These are phyloP conservation scores for Rhynchospora tenuis DNA, from an alignment of 176 grass and related monocot species.

Conservation along the genomic window DNA sequence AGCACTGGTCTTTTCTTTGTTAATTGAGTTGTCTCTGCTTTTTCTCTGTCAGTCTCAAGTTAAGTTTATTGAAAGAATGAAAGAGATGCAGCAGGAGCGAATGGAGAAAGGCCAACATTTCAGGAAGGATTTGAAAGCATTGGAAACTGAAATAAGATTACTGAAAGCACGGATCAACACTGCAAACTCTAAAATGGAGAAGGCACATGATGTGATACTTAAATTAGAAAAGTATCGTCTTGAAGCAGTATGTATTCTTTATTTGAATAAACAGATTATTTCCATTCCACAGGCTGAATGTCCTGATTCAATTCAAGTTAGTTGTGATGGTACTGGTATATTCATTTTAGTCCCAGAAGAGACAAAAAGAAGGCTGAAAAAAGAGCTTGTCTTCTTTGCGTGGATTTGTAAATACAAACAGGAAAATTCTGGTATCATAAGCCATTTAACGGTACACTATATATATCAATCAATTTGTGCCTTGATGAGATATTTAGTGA, in stretches of 20 bases:
- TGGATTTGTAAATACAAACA: neutral
- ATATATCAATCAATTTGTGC: neutral
- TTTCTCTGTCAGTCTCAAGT: neutral
- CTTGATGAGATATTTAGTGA: neutral
- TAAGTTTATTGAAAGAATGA: neutral
- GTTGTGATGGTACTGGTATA: too few relatives aligned
- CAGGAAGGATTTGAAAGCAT: neutral
- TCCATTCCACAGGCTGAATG: neutral
- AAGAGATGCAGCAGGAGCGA: neutral
- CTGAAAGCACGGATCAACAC: neutral
- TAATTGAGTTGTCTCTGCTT: neutral
- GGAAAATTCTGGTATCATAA: neutral
- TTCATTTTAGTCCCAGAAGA: too few relatives aligned
- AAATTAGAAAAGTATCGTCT: neutral
- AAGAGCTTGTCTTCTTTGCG: neutral
- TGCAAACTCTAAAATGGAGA: neutral
- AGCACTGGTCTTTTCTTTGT: neutral
- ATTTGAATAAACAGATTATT: neutral
- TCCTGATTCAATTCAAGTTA: neutral
- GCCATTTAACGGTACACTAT: neutral
- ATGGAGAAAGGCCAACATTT: conserved; percentile 1
- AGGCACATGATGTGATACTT: neutral
- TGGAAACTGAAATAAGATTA: neutral
- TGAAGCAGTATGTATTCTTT: neutral
- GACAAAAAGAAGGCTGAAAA: too few relatives aligned